Conservation (phyloP, 495 filamentous ascomycete species). For the Podospora tetraspora region DNA sequence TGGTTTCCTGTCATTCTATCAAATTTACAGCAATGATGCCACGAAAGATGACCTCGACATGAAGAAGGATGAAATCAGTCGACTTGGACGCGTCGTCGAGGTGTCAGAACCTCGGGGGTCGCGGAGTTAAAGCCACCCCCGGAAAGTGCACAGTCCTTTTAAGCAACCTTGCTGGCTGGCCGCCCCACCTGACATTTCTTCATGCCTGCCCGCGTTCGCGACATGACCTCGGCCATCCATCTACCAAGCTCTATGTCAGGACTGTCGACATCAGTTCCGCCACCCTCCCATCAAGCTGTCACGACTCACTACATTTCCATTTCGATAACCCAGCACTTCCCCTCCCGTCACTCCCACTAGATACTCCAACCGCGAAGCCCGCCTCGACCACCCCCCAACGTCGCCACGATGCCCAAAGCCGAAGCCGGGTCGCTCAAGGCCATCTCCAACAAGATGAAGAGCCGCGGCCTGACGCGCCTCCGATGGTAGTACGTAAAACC, state of each 20-base stretch:
- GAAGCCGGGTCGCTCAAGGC: slow-evolving; percentile 85
- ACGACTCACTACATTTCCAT: neutral
- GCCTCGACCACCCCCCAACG: slow-evolving; percentile 21
- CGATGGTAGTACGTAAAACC: slow-evolving; percentile 55
- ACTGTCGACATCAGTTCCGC: neutral
- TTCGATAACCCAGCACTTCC: neutral
- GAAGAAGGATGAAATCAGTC: neutral
- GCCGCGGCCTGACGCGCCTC: slow-evolving; percentile 78
- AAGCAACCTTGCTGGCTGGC: neutral
- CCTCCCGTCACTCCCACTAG: neutral
- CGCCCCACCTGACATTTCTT: neutral
- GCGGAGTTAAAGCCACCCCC: neutral
- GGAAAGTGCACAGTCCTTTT: neutral
- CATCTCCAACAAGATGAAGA: slow-evolving; percentile 82
- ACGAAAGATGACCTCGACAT: neutral
- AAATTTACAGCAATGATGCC: neutral
- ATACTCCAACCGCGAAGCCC: slow-evolving; percentile 2
- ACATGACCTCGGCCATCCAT: neutral
- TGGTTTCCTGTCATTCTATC: neutral
- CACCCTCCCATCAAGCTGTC: neutral
- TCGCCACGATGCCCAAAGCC: slow-evolving; percentile 76
- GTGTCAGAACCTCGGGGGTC: neutral
- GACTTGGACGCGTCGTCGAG: neutral
- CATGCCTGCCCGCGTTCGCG: neutral
- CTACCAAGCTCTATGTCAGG: neutral